Evolutionary conservation across 2,329 filamentous ascomycete genomes (phyloP), one percentile per base, ranked within the genome.

Genomic region (Phialophora expanda): DNA sequence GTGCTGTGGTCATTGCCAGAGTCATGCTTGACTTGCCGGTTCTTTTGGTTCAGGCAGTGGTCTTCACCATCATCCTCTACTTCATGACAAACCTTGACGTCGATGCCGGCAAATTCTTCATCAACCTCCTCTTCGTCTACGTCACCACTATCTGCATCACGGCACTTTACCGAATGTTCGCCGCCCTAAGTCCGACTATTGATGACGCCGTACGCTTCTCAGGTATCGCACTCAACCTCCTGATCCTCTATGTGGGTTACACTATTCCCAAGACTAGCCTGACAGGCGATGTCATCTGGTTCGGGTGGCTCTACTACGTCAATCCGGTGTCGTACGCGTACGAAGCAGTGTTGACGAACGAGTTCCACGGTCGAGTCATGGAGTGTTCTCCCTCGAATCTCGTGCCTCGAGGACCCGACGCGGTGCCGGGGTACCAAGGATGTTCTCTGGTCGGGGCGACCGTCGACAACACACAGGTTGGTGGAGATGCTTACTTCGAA

Each of bases 281-380:
- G n/a, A 76, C 88, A 1, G 69, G 75, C 28, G 69, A 85, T 6
- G 87, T 87, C 61, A 87, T 88, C 61, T 89, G 87, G 87, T 89
- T 89, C 67, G 87, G 87, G 32, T 89, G 83, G 88, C 73, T 88
- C 1, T 86, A 81, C 70, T 86, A 83, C 56, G 71, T 85, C 65
- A 85, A 85, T 61, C 83, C 83, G 0, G 69, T 83, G 38, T 78
- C 81, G 0, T 91, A 90, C 70, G 83, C 85, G 0, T 91, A 90
- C 69, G 89, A 91, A 74, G 85, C 85, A 3, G 85, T 91, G 2
- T 78, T 91, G 68, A 76, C 86, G 0, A 92, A 90, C 70, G 89
- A 92, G 71, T 89, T 90, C 69, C 75, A 81, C 2, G 82, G 81
- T 61, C 79, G 82, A 5, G 77, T 78, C 0, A 87, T 91, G 79